Evolutionary conservation across 2,329 filamentous ascomycete species (phyloP), one percentile per base, ranked within the genome.

Genomic region (Aspergillus cejpii): DNA sequence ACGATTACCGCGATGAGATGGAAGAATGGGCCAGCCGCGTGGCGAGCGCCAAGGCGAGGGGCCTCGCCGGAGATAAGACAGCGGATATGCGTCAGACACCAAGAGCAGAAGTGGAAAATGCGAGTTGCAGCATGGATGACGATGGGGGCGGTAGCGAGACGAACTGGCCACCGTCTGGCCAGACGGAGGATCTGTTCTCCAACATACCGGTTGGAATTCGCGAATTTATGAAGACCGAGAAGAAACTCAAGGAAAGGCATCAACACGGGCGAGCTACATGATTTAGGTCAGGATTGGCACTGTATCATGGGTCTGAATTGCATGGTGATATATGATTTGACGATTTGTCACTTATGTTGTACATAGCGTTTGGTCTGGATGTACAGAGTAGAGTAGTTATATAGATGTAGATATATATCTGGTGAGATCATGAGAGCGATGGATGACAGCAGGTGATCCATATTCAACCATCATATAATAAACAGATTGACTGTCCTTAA

Each of bases 151-250:
- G 85, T 2, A 86, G 82, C 45, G 81, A 85, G 56, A 72, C 77
- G 11, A 84, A 83, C 57, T 88, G 84, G 85, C 60, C 66, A 19
- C 44, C 57, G 11, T 64, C 72, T 21, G 65, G 64, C 8, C 63
- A 54, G 15, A 52, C 59, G 2, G 75, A 82, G 48, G 81, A 87
- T 39, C 62, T 94, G 27, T 94, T 94, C 59, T 78, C 80, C 39
- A 80, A 80, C 54, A 82, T 98, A 41, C 91, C 92, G 0, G 86
- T 97, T 7, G 92, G 91, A 0, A 96, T 98, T 53, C 76, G 87
- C 50, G 91, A 95, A 66, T 98, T 98, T 60, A 97, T 98, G 91
- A 88, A 85, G 73, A 89, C 84, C 48, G 92, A 98, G 73, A 97
- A 97, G 77, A 84, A 75, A 65, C 67, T 98, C 49, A 91, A 87